These are phyloP conservation scores for Phytophthora meadii DNA, from an alignment of 352 stramenopile genomes.

Conservation along the genomic window DNA sequence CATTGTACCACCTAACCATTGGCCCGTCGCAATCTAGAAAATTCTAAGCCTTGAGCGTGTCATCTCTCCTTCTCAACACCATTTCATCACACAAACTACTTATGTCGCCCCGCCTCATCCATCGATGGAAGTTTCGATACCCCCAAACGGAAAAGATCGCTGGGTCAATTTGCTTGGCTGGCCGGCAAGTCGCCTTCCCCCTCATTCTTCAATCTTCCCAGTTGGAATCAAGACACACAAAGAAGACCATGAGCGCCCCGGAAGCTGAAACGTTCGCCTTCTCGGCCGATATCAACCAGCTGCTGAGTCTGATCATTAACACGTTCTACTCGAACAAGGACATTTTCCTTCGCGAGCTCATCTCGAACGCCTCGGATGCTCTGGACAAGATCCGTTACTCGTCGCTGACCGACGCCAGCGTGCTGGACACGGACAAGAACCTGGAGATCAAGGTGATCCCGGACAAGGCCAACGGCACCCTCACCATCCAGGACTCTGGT, in stretches of 20 bases:
- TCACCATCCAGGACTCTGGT: slow-evolving; percentile 98
- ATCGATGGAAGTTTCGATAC: slow-evolving; percentile 44
- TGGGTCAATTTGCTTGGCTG: slow-evolving; percentile 35
- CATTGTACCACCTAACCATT: slow-evolving; percentile 5
- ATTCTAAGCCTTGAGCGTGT: slow-evolving; percentile 50
- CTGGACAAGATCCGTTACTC: slow-evolving; percentile 98
- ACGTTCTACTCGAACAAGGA: slow-evolving; percentile 99
- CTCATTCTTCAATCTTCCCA: slow-evolving; percentile 76
- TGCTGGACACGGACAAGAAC: slow-evolving; percentile 97
- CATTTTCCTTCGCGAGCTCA: slow-evolving; percentile 97
- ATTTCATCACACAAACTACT: not conserved
- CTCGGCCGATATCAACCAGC: slow-evolving; percentile 99
- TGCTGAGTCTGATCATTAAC: slow-evolving; percentile 98
- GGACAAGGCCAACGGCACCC: slow-evolving; percentile 99
- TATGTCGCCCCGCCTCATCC: slow-evolving; percentile 36
- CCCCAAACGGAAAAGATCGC: slow-evolving; percentile 35
- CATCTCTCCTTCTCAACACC: slow-evolving; percentile 5
- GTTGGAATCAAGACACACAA: slow-evolving; percentile 42
- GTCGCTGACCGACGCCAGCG: slow-evolving; percentile 95
- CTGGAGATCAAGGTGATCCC: slow-evolving; percentile 99
- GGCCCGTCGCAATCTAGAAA: slow-evolving; percentile 69
- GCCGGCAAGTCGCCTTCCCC: slow-evolving; percentile 12
- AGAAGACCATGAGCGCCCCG: slow-evolving; percentile 65
- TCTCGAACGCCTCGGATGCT: slow-evolving; percentile 97
- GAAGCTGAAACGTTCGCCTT: slow-evolving; percentile 99